A percentile compares a stretch with the other conserved stretches of the same genome.
These are phyloP conservation scores for Oryza nivara DNA, from an alignment of 176 grass and related monocot species.

Conservation along the genomic window DNA sequence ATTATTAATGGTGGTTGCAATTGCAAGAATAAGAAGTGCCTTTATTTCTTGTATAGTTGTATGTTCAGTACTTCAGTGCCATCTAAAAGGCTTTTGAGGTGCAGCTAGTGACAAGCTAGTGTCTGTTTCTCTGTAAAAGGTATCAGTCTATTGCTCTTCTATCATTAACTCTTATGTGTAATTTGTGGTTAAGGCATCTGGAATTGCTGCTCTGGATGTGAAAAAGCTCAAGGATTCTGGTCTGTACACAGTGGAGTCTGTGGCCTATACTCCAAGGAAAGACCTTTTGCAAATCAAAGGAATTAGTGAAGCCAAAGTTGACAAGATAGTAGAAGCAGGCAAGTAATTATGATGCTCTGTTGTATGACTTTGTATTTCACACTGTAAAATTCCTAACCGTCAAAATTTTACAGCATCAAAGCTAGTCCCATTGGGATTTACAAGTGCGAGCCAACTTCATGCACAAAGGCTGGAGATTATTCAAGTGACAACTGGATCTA, in stretches of 20 bases:
- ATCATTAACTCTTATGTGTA: not conserved
- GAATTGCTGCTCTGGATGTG: conserved; percentile 90
- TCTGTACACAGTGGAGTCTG: conserved; percentile 79
- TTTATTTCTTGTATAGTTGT: not conserved
- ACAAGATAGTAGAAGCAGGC: conserved; percentile 97
- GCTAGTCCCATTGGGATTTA: conserved; percentile 89
- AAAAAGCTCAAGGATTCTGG: conserved; percentile 95
- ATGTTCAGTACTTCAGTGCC: conserved; percentile 17
- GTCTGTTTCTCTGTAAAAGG: not conserved
- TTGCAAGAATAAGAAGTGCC: not conserved
- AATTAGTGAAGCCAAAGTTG: conserved; percentile 97
- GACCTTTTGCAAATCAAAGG: conserved; percentile 97
- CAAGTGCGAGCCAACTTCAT: conserved; percentile 96
- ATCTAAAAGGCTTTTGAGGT: conserved; percentile 1
- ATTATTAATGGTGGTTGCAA: not conserved
- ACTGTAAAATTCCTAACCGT: not conserved
- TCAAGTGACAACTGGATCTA: conserved; percentile 94
- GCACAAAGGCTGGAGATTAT: conserved; percentile 92
- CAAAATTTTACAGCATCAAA: conserved; percentile 71
- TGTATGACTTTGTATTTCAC: not conserved
- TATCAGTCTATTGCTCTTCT: not conserved
- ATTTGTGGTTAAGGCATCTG: conserved; percentile 71
- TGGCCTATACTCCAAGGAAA: conserved; percentile 92
- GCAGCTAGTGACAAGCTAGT: not conserved
- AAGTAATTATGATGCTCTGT: conserved; percentile 27